Evolutionary conservation across 1,284 basidiomycete species (phyloP), one percentile per base, ranked within the genome.

Genomic region (Athelia psychrophila): DNA sequence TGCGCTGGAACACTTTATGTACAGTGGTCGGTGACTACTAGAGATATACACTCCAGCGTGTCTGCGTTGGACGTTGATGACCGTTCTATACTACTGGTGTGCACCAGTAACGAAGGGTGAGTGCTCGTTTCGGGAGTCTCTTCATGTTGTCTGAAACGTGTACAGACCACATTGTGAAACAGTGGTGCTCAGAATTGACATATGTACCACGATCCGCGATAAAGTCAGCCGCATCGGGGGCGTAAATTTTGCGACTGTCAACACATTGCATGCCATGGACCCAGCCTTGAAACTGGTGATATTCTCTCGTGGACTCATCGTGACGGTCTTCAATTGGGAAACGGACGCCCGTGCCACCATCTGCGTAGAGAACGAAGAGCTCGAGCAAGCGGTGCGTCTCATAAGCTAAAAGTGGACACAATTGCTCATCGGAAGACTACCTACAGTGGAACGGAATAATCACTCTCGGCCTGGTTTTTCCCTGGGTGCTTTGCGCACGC

Each of bases 251-350:
- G 18, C 51, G 1, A 36, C 51, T 6, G 48, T 62, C 6, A 60
- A 70, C 38, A 60, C 62, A 3, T 59, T 75, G 16, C 67, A 68
- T 25, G 66, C 70, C 2, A 57, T 79, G 25, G 65, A 74, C 22
- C 60, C 68, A 2, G 24, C 32, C 4, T 49, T 57, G 13, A 50
- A 60, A 12, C 56, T 72, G 1, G 42, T 75, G 20, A 63, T 64
- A 4, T 63, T 70, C 46, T 72, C 66, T 2, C 68, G 53, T 25
- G 60, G 59, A 27, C 61, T 51, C 30, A 52, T 52, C 2, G 56
- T 74, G 6, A 64, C 70, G 35, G 45, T 78, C n/a, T 50, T 71
- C 15, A 60, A 65, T 36, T 74, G 70, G 71, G 51, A 54, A 16
- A n/a, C 38, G 9, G n/a, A 42, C n/a, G n/a, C 16, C 6, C 6